A percentile compares a stretch with the other conserved stretches of the same genome.
These are phyloP conservation scores for Butyriboletus appendiculatus DNA, from an alignment of 1,284 basidiomycete species.

Conservation along the genomic window DNA sequence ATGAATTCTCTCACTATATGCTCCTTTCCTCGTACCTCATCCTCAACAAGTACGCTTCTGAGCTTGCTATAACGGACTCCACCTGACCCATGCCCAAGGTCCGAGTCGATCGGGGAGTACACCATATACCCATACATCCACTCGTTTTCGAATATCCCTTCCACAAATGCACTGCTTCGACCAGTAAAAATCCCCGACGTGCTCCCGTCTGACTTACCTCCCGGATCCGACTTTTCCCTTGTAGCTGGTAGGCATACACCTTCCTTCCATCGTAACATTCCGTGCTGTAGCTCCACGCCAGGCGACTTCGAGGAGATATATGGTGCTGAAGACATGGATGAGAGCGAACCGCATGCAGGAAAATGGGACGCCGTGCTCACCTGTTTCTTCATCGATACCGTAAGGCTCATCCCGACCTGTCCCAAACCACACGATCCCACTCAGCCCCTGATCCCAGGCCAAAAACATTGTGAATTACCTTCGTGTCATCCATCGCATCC, in stretches of 20 bases:
- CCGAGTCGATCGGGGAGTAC: conserved; percentile 64
- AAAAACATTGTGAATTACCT: conserved; percentile 93
- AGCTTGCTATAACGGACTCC: neutral
- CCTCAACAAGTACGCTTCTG: conserved; percentile 62
- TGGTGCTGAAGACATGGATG: conserved; percentile 49
- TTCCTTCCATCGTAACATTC: neutral
- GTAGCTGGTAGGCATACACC: conserved; percentile 64
- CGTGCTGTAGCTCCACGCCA: conserved; percentile 25
- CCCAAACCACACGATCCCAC: neutral
- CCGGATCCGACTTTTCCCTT: conserved; percentile 71
- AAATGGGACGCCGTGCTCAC: conserved; percentile 91
- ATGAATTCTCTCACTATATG: conserved; percentile 96
- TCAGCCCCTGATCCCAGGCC: conserved; percentile 50
- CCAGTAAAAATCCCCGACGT: conserved; percentile 82
- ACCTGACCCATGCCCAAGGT: conserved; percentile 44
- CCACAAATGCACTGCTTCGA: conserved; percentile 62
- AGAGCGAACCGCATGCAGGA: conserved; percentile 66
- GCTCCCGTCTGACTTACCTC: conserved; percentile 70
- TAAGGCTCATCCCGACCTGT: conserved; percentile 32
- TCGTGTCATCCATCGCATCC: conserved; percentile 75
- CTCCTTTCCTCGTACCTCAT: conserved; percentile 83
- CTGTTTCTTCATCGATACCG: conserved; percentile 98
- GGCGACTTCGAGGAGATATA: conserved; percentile 95
- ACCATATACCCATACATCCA: conserved; percentile 88
- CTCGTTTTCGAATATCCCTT: conserved; percentile 80